A percentile compares a stretch with the other conserved stretches of the same genome.
Conservation (phyloP, 192 early-diverging fungal genomes). For the Backusella mclennaniae region DNA sequence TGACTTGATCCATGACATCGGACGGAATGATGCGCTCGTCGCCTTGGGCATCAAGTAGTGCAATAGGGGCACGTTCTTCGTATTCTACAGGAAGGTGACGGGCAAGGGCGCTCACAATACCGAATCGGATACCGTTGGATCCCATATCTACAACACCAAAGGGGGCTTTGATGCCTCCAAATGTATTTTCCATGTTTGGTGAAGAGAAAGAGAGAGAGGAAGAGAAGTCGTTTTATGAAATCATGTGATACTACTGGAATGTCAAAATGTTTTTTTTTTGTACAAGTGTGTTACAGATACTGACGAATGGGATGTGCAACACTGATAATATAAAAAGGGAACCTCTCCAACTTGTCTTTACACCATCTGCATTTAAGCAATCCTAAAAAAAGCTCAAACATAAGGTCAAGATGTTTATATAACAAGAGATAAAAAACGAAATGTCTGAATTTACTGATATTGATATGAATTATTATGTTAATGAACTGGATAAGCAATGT, state of each 20-base stretch:
- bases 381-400: too few relatives aligned
- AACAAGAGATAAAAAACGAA: too few relatives aligned
- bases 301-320: too few relatives aligned
- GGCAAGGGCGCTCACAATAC: slow-evolving; percentile 42
- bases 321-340: too few relatives aligned
- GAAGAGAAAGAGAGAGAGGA: background rate
- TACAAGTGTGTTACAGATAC: background rate
- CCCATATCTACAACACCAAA: slow-evolving; percentile 58
- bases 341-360: too few relatives aligned
- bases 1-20: slow-evolving; percentile 49
- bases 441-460: too few relatives aligned
- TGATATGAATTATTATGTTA: too few relatives aligned
- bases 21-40: slow-evolving; percentile 39
- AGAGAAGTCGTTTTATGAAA: background rate
- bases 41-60: slow-evolving; percentile 48
- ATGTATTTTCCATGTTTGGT: background rate
- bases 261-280: background rate
- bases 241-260: background rate
- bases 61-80: slow-evolving; percentile 56
- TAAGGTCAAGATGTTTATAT: too few relatives aligned
- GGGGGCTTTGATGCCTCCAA: slow-evolving; percentile 18
- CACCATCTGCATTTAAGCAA: too few relatives aligned
- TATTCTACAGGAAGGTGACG: slow-evolving; percentile 51
- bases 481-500: too few relatives aligned
- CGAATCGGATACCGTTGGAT: slow-evolving; percentile 59